Percentiles rank a stretch among this genome's conserved stretches.
Conservation (phyloP, 176 grass and related monocot genomes). For the Sorghum bicolor region Sorghum_bicolor_NCBIv3 NC_012876.2:6204001-6204500, state of each 20-base stretch:
- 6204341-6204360: constrained; percentile 22
- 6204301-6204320: constrained; percentile 3
- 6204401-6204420: constrained; percentile 47
- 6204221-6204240: neutral
- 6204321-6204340: constrained; percentile 10
- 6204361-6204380: constrained; percentile 44
- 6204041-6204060: constrained; percentile 12
- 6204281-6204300: neutral
- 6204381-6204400: constrained; percentile 34
- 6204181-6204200: constrained; percentile 1
- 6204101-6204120: constrained; percentile 37
- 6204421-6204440: constrained; percentile 39
- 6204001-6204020: constrained; percentile 29
- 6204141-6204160: constrained; percentile 41
- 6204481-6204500: constrained; percentile 41
- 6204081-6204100: constrained; percentile 56
- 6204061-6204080: constrained; percentile 50
- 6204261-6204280: constrained; percentile 24
- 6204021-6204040: constrained; percentile 43
- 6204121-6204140: constrained; percentile 53
- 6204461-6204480: constrained; percentile 40
- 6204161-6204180: constrained; percentile 44
- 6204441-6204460: neutral
- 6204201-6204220: constrained; percentile 22
- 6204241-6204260: constrained; percentile 38